Evolutionary conservation across 2,329 filamentous ascomycete genomes (phyloP), one percentile per base, ranked within the genome.

Genomic region (Sordariomycetes sp.): DNA sequence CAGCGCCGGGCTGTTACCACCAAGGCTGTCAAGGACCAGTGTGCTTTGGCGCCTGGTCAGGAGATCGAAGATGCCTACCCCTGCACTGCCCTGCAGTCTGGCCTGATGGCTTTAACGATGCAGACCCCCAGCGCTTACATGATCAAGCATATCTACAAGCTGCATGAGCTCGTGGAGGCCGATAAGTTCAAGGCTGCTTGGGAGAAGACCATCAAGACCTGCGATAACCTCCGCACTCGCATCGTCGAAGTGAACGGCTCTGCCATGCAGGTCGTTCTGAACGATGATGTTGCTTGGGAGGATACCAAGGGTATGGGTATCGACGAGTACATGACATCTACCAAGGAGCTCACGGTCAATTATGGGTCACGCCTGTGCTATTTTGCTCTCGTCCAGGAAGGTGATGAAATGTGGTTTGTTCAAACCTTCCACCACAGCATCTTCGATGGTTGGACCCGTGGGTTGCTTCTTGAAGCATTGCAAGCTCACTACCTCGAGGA

Each of bases 41-140:
- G 25, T 18, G 9, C 9, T 20, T 19, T 29, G 8, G 12, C 8
- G 3, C 12, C 25, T 6, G 4, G 16, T 3, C 14, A 35, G 8
- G 14, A 33, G 11, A n/a, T 23, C 15, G 15, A 23, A 17, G 35
- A 37, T 33, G 35, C 23, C 9, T 33, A 26, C 20, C 35, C 35
- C 5, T 33, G 30, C 23, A 33, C 30, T 15, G 9, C 23, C 11
- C 31, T 37, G 8, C 35, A 37, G 15, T 18, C 28, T 8, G 55
- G 54, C 3, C 46, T 63, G 3, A 45, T 63, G 21, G 50, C 54
- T 1, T 42, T 59, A 3, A 46, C 56, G 2, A 45, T 41, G 27
- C 47, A 49, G 21, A 43, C 51, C 10, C 23, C 40, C 2, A 55
- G 53, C 2, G 50, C 50, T 1, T 63, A 63, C 28, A 45, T 60